Percentiles rank a stretch among this genome's conserved stretches.
These are phyloP conservation scores for Tulasnella sp. DNA, from an alignment of 768 basidiomycete genomes.

Conservation along the genomic window DNA sequence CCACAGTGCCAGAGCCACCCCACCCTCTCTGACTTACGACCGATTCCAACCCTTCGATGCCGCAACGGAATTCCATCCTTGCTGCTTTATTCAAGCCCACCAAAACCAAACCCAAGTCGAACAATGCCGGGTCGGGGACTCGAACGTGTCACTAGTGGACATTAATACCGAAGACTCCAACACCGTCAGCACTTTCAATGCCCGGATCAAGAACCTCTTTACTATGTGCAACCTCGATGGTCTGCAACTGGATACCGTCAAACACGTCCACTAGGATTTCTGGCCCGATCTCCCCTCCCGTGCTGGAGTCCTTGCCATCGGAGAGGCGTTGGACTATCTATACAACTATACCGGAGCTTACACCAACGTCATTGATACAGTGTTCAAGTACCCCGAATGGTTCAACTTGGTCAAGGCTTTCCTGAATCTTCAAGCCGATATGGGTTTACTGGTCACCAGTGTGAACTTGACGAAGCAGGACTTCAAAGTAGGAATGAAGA, in stretches of 20 bases:
- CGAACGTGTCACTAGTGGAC: constrained; percentile 37
- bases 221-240: constrained; percentile 38
- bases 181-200: constrained; percentile 35
- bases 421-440: not conserved
- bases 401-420: constrained; percentile 21
- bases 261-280: constrained; percentile 37
- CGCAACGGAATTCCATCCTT: constrained; percentile 27
- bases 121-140: constrained; percentile 38
- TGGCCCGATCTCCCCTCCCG: constrained; percentile 35
- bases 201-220: constrained; percentile 38
- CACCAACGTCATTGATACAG: constrained; percentile 24
- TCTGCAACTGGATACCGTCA: constrained; percentile 40
- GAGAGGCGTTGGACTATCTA: constrained; percentile 34
- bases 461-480: not conserved
- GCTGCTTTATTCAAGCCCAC: constrained; percentile 23
- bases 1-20: constrained; percentile 9
- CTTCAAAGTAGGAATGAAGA: not conserved
- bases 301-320: constrained; percentile 37
- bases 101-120: constrained; percentile 28
- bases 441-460: not conserved
- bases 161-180: constrained; percentile 37
- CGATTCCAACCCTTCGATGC: too few relatives aligned
- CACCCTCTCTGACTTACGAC: not conserved
- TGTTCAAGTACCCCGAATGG: constrained; percentile 27
- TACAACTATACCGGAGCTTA: constrained; percentile 26